Conservation (phyloP, 495 filamentous ascomycete species). For the Lasiosphaeria hispida region DNA sequence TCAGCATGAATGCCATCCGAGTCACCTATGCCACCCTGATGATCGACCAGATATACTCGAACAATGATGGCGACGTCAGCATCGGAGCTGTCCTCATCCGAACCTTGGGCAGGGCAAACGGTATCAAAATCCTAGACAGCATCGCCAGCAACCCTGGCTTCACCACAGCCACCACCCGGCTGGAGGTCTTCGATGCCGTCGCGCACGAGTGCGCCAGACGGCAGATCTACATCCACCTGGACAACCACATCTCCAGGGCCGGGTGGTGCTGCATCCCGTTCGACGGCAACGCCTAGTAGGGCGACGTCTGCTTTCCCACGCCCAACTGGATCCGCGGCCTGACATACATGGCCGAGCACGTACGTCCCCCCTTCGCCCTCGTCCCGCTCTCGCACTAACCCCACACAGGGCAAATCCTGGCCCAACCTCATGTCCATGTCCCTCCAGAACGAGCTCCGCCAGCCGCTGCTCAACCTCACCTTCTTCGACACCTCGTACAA, state of each 20-base stretch:
- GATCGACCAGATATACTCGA: conserved; percentile 54
- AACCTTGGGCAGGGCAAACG: conserved; percentile 42
- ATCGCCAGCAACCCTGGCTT: conserved; percentile 49
- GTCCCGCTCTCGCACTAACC: conserved; percentile 28
- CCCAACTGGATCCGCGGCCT: conserved; percentile 53
- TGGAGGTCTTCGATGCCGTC: conserved; percentile 52
- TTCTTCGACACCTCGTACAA: conserved; percentile 41
- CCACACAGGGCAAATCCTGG: conserved; percentile 27
- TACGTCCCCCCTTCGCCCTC: conserved; percentile 21
- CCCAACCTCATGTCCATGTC: conserved; percentile 48
- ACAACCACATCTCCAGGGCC: conserved; percentile 60
- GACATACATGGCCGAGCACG: conserved; percentile 52
- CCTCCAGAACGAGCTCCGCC: conserved; percentile 55
- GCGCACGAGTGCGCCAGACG: conserved; percentile 47
- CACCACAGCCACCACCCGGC: conserved; percentile 39
- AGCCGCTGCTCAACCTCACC: conserved; percentile 26
- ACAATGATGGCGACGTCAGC: conserved; percentile 44
- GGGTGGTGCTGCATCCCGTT: conserved; percentile 53
- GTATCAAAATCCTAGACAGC: conserved; percentile 37
- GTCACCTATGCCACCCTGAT: conserved; percentile 58
- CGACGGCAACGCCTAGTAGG: conserved; percentile 60
- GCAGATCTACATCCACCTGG: conserved; percentile 54
- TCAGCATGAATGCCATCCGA: conserved; percentile 55
- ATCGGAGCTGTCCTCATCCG: conserved; percentile 45
- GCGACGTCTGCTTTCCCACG: conserved; percentile 52